Base-by-base conservation (phyloP, 805 yeast species). In the Cyberlindnera sargentensis region DNA sequence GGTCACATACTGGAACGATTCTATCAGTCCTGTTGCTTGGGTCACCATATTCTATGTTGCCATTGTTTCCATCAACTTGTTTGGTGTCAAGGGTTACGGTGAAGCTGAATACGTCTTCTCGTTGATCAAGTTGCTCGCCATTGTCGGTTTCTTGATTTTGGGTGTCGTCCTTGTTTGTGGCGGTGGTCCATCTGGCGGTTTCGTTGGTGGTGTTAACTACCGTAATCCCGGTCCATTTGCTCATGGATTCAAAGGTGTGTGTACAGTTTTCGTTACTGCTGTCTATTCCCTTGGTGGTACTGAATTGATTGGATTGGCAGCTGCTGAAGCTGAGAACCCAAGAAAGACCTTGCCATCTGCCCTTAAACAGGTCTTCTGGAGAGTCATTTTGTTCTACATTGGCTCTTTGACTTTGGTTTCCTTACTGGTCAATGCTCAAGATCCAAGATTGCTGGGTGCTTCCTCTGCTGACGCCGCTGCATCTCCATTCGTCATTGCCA, bases 191-290 rank as follows among this genome's bases (percentile, higher is more conserved):
- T 50, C 49, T 8, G 64, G 65, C 41, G 71, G 69, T 4, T 68
- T 68, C 45, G 58, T 73, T 31, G 71, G 76, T 41, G 73, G 70
- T 32, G 58, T 58, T 41, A 67, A 72, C 54, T 75, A 76, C 72
- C 60, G 62, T 47, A 47, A 66, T 40, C 80, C 80, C 11, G 91
- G 91, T 40, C 79, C 89, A 0, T 81, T 84, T 55, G 74, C 78
- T 8, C 61, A 75, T 38, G 72, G 77, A 7, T 75, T 75, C 56
- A 75, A 75, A 50, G 80, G 79, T 50, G 65, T 74, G 27, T 70
- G 75, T 45, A 61, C 76, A 1, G 79, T 75, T 24, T 75, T 76
- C 53, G 78, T 73, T 31, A 73, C 76, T 30, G 77, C 80, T 11
- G 73, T 75, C 2, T 75, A 75, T 57, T 73, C 79, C 8, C 76